Percentiles rank a stretch among this genome's conserved stretches.
These are phyloP conservation scores for Hypseocharis bilobata DNA, from an alignment of 441 rosid genomes.

Conservation along the genomic window DNA sequence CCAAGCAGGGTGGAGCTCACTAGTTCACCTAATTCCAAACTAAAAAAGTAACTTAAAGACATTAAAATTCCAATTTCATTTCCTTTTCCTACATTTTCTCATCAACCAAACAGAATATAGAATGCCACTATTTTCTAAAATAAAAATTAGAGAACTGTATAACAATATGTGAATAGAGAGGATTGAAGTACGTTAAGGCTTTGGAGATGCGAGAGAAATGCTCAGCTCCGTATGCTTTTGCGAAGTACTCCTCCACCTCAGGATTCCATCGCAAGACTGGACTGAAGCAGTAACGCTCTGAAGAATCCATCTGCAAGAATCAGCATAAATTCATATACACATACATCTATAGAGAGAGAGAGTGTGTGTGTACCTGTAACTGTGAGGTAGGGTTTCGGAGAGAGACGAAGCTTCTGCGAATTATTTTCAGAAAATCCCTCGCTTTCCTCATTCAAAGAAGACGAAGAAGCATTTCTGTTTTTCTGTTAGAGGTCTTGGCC, in stretches of 20 bases:
- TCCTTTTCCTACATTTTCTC: not conserved
- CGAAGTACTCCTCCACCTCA: conserved; percentile 68
- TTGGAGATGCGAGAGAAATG: conserved; percentile 69
- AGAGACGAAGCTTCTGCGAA: conserved; percentile 20
- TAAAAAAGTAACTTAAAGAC: not conserved
- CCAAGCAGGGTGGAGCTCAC: too few species aligned
- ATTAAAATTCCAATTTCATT: not conserved
- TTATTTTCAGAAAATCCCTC: conserved; percentile 40
- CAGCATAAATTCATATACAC: not conserved
- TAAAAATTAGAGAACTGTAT: not conserved
- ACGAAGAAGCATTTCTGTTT: not conserved
- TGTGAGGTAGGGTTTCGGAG: conserved; percentile 26
- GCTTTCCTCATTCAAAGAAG: conserved; percentile 49
- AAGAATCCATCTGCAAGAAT: conserved; percentile 43
- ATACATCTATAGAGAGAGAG: not conserved
- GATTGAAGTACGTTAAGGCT: conserved; percentile 55
- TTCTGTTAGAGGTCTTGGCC: not conserved
- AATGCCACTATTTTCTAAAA: not conserved
- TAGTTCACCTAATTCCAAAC: not conserved
- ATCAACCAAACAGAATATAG: not conserved
- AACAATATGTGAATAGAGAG: not conserved
- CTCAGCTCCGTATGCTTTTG: conserved; percentile 61
- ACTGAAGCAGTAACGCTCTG: conserved; percentile 64
- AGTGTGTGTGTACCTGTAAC: not conserved
- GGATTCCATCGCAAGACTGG: conserved; percentile 75